These are phyloP conservation scores for Diaporthe sp. DNA, from an alignment of 2,329 filamentous ascomycete species.

Conservation along the genomic window DNA sequence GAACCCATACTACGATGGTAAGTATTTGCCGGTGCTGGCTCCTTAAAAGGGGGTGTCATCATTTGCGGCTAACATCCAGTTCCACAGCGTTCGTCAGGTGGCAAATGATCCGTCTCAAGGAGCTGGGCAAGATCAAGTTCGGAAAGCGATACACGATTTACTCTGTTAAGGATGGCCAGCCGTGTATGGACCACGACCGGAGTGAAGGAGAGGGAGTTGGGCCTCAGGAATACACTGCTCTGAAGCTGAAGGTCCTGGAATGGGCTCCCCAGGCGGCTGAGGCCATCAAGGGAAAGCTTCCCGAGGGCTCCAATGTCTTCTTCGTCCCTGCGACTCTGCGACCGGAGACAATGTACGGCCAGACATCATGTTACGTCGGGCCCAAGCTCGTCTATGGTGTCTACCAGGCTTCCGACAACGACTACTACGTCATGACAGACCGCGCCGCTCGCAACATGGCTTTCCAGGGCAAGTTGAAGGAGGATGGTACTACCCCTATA, in stretches of 20 bases:
- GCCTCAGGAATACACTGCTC: conserved; percentile 80
- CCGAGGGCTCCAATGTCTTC: conserved; percentile 83
- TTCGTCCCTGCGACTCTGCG: conserved; percentile 92
- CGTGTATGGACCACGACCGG: conserved; percentile 66
- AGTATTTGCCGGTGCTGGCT: not conserved
- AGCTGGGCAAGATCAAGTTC: conserved; percentile 92
- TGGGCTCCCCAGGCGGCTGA: conserved; percentile 85
- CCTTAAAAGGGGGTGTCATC: not conserved
- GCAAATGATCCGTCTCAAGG: conserved; percentile 95
- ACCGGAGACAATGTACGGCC: conserved; percentile 99
- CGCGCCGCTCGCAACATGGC: conserved; percentile 92
- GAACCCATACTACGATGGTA: conserved; percentile 91
- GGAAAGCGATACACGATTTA: conserved; percentile 91
- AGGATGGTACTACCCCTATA: conserved; percentile 77
- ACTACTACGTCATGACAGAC: conserved; percentile 88
- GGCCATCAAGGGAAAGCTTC: conserved; percentile 81
- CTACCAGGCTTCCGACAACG: conserved; percentile 81
- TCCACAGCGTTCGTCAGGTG: conserved; percentile 81
- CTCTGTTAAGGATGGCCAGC: conserved; percentile 88
- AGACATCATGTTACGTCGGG: conserved; percentile 95
- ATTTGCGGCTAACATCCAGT: not conserved
- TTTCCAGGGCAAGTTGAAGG: conserved; percentile 87
- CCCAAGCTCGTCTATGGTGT: conserved; percentile 91
- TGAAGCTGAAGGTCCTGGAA: conserved; percentile 92
- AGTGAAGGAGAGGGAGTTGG: conserved; percentile 55